phyloP scores from a whole-genome alignment of 2,329 filamentous ascomycete genomes.

The Xylariaceae sp. region DNA sequence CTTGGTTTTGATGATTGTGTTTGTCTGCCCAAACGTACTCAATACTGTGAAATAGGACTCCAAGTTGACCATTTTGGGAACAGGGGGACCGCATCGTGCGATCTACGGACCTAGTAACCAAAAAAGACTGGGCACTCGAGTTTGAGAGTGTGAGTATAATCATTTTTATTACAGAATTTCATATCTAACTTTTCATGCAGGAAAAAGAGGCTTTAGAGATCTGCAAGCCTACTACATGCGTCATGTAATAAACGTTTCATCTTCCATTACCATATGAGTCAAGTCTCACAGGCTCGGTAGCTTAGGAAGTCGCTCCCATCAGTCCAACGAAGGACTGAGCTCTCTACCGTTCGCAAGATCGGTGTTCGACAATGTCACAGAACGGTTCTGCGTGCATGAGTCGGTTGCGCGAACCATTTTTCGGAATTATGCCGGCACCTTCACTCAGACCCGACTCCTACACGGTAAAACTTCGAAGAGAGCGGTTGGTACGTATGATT shows the following conservation, averaged over 20 bases:
- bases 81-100: background rate
- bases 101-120: background rate
- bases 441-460: background rate
- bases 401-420: background rate
- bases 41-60: background rate
- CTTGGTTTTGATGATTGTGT: background rate
- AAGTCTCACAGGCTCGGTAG: too few relatives aligned
- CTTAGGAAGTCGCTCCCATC: background rate
- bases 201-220: background rate
- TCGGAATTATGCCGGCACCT: conserved; percentile 1
- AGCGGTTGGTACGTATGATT: background rate
- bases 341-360: background rate
- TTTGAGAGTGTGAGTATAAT: background rate
- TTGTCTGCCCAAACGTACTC: background rate
- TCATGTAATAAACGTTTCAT: too few relatives aligned
- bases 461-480: background rate
- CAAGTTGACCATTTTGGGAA: background rate
- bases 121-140: background rate
- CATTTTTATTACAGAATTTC: background rate
- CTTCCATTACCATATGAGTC: too few relatives aligned
- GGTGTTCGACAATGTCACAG: background rate
- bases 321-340: background rate
- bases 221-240: background rate
- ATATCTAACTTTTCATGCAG: background rate
- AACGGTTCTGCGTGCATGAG: background rate